Evolutionary conservation across 208 protist species (phyloP).

Genomic region (Willaertia magna): DNA sequence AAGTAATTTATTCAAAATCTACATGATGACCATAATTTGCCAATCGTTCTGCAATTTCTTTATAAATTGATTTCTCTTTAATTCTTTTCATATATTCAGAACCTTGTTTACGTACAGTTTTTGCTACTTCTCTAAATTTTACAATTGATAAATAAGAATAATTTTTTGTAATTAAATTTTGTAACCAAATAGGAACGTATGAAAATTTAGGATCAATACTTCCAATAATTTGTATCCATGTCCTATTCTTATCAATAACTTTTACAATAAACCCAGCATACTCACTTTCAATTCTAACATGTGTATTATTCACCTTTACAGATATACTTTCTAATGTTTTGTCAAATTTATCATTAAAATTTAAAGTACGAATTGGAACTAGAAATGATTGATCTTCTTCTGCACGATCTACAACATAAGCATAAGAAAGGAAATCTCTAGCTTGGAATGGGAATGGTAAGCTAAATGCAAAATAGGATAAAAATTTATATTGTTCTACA

Average conservation of each 20-base stretch:
- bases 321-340: neutral
- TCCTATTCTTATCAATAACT: neutral
- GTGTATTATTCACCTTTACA: no score
- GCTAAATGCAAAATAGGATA: neutral
- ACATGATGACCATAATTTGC: no score
- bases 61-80: no score
- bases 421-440: neutral
- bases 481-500: neutral
- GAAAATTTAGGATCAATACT: neutral
- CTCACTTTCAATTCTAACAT: neutral
- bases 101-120: no score
- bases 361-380: neutral
- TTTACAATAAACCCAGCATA: neutral
- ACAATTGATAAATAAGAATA: neutral
- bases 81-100: no score
- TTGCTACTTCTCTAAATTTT: neutral
- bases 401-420: neutral
- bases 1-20: no score
- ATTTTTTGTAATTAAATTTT: neutral
- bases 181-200: neutral
- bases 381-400: neutral
- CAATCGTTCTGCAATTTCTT: no score
- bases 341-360: neutral
- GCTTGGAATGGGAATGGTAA: neutral
- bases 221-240: neutral